Conservation (phyloP, 164 flowering plant genomes). For the Piper betle region DNA sequence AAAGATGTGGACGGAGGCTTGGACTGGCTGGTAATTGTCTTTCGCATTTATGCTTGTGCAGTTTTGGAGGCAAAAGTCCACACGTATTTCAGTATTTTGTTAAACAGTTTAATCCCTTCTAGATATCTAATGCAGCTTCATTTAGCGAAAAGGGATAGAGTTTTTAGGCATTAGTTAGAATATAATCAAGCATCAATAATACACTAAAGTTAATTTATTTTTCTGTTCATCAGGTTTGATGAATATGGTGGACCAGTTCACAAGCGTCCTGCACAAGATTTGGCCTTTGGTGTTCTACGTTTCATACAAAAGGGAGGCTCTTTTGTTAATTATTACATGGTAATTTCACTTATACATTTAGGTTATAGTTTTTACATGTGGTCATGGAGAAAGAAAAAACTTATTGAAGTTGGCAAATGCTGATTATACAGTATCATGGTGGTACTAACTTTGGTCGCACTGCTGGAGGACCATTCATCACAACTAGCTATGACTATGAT, state of each 20-base stretch:
- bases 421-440: conserved; percentile 64
- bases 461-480: conserved; percentile 94
- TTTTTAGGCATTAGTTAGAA: background rate
- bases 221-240: conserved; percentile 43
- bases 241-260: conserved; percentile 74
- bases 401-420: background rate
- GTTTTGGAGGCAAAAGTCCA: background rate
- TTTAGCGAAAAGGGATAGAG: background rate
- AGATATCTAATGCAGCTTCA: background rate
- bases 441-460: conserved; percentile 98
- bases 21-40: background rate
- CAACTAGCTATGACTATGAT: conserved; percentile 96
- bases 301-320: conserved; percentile 88
- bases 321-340: conserved; percentile 87
- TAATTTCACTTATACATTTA: conserved; percentile 13
- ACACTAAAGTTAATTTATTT: background rate
- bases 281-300: conserved; percentile 91
- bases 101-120: background rate
- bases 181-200: background rate
- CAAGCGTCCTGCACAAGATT: conserved; percentile 75
- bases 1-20: background rate
- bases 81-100: too few species aligned
- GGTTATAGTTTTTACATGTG: background rate
- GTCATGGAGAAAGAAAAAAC: background rate
- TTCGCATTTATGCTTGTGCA: background rate